Evolutionary conservation across 208 protist species (phyloP).

Genomic region (Acanthamoeba sp.): DNA sequence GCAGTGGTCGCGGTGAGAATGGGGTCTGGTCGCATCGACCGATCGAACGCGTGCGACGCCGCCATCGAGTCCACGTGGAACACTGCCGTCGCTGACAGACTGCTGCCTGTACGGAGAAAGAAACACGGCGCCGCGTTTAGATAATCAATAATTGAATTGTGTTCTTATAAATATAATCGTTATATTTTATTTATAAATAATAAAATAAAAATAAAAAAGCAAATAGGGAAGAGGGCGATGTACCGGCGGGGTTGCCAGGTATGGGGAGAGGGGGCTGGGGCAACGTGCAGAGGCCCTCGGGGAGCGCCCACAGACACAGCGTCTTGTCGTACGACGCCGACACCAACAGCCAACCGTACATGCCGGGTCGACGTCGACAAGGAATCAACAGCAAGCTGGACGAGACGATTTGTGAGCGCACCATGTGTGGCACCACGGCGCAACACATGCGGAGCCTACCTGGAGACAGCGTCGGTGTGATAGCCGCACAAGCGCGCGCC

Average conservation of each 20-base stretch:
- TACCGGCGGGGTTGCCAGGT: neutral
- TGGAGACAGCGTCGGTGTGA: slow-evolving; percentile 51
- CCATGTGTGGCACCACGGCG: neutral
- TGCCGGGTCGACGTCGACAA: neutral
- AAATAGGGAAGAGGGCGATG: neutral
- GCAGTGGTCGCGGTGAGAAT: neutral
- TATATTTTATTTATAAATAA: too few relatives aligned
- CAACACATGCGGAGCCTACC: neutral
- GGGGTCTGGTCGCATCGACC: slow-evolving; percentile 27
- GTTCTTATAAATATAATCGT: too few relatives aligned
- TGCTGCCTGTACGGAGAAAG: neutral
- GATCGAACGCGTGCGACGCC: slow-evolving; percentile 17
- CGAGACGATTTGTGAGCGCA: neutral
- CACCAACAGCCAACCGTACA: slow-evolving; percentile 29
- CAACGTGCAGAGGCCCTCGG: neutral
- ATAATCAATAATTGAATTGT: too few relatives aligned
- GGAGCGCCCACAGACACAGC: slow-evolving; percentile 43
- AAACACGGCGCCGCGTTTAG: too few relatives aligned
- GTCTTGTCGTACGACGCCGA: slow-evolving; percentile 52
- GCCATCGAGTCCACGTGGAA: slow-evolving; percentile 18
- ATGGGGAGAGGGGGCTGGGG: neutral
- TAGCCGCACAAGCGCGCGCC: slow-evolving; percentile 4
- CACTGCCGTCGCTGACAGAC: slow-evolving; percentile 4
- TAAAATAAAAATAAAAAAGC: too few relatives aligned
- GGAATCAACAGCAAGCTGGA: neutral